Base-by-base conservation (phyloP, 192 early-diverging fungal species). In the Mortierella alpina region DNA sequence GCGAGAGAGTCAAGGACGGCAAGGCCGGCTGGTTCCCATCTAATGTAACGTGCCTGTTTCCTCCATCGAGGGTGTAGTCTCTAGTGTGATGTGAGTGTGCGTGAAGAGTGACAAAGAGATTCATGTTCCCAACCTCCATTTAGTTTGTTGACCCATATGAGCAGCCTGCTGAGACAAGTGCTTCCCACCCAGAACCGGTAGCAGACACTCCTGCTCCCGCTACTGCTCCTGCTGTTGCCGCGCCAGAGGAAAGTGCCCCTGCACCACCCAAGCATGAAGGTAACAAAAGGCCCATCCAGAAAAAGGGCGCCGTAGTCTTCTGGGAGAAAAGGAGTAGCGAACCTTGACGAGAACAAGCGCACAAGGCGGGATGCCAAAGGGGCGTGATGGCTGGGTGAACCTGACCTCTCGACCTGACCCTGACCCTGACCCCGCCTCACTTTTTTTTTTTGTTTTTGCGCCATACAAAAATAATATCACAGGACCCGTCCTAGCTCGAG, bases 401-500 rank as follows among this genome's bases (percentile, higher is more conserved):
- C 13, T 12, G 31, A 48, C 46, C 54, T 56, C 22, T 56, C 54
- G 15, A 15, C 51, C 12, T 12, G 10, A 46, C 22, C 48, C 0
- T 40, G 9, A 23, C 31, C 44, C 10, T 49, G 7, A 6, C 31
- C 23, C 49, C 48, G 22, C 50, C 23, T 51, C 58, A 31, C 41
- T 41, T 44, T 44, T n/a, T 46, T 61, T 61, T 61, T 61, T 14
- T 46, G 7, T 46, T 51, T 31, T 31, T 31, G 31, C 31, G 31
- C 31, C 31, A 31, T 31, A 31, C 31, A 31, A 2, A 23, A 23
- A 56, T 20, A 31, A 14, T 23, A 42, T 76, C 47, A 62, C 41
- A 82, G 79, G 70, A 52, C 76, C 83, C 1, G 66, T 69, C 1
- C 60, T 92, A 45, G 92, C 92, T 52, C 82, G 87, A 57, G 88